Base-by-base conservation (phyloP, 2,329 filamentous ascomycete species). In the Colletotrichum spaethianum region DNA sequence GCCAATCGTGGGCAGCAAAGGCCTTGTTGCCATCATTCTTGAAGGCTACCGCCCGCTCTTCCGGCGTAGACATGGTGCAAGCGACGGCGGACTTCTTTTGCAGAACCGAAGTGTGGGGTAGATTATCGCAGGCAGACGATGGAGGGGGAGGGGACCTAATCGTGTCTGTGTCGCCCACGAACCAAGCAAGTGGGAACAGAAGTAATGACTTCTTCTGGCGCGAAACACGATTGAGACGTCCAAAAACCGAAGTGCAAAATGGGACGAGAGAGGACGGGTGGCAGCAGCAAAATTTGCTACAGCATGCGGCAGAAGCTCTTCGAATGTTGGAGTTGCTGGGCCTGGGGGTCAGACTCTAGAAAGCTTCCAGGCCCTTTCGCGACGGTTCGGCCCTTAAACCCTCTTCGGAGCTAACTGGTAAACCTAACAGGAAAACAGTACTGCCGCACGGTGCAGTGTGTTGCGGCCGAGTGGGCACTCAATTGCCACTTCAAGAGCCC, bases 21-120 rank as follows among this genome's bases (percentile, higher is more conserved):
- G 95, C 95, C 79, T 95, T 93, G 84, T 99, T 99, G 81, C 96
- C 96, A 83, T 97, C 90, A 83, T 97, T 93, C 86, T 99, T 99
- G 77, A 97, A 87, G 80, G 92, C 93, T 76, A 91, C 89, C 63
- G 96, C 96, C 82, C 93, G 91, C 81, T 93, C 91, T 78, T 84
- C 77, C 31, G 81, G 77, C 40, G 81, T 80, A 72, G 84, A 78
- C 85, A 87, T 87, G 75, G 74, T 61, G 72, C 36, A 14, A 53
- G 44, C 36, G 38, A 42, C 52, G 63, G 72, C 28, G 52, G 46
- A 42, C 50, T 42, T 52, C 42, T 42, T 52, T 59, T 48, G 55
- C 31, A 70, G 55, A 60, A 64, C 23, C 44, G 59, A 67, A 67
- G 66, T 61, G 63, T 62, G 67, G 63, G 63, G 67, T 63, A 67